Conservation (phyloP, 495 filamentous ascomycete genomes). For the Trypethelium eluteriae region DNA sequence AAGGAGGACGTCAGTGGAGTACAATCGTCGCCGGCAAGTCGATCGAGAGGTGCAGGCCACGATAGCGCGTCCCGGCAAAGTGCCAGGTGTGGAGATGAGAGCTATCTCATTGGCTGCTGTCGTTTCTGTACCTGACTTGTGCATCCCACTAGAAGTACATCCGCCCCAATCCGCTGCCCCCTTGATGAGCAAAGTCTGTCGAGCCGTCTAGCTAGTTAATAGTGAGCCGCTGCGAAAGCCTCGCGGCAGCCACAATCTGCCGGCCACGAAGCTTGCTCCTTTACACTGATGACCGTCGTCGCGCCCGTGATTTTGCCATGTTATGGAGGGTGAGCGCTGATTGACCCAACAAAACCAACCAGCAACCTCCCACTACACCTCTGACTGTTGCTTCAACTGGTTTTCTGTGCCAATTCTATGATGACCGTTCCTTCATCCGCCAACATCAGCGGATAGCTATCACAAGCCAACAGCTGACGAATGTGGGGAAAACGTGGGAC, state of each 20-base stretch:
- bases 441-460: constrained; percentile 5
- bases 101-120: background rate
- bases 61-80: background rate
- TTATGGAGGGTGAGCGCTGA: background rate
- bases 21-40: constrained; percentile 4
- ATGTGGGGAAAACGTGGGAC: background rate
- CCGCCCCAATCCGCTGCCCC: background rate
- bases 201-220: background rate
- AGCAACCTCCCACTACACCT: background rate
- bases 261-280: background rate
- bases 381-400: background rate
- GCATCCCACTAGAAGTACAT: background rate
- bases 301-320: background rate
- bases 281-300: background rate
- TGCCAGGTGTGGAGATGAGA: background rate
- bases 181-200: background rate
- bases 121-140: constrained; percentile 9
- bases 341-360: constrained; percentile 2
- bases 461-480: background rate
- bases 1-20: background rate
- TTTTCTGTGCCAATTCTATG: background rate
- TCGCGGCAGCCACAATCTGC: constrained; percentile 1
- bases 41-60: constrained; percentile 2
- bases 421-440: background rate
- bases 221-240: constrained; percentile 7